phyloP scores from a whole-genome alignment of 768 basidiomycete species.

The Leccinum variicolor region DNA sequence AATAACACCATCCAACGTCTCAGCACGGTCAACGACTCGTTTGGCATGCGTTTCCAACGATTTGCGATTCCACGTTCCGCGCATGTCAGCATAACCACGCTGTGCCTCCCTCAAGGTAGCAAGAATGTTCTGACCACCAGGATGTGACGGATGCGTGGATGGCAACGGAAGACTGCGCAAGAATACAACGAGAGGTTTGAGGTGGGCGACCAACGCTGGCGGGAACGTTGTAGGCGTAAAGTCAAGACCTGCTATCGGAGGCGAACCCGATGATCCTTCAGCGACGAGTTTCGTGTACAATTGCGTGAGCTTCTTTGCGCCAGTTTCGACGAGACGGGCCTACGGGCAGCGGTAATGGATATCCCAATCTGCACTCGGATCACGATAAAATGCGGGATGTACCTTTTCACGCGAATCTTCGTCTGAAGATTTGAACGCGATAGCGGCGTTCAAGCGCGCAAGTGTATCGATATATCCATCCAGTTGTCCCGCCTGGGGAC shows the following conservation, averaged over 20 bases:
- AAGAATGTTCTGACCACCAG: slow-evolving; percentile 62
- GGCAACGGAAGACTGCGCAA: slow-evolving; percentile 73
- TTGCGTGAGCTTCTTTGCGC: slow-evolving; percentile 77
- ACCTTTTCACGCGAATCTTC: slow-evolving; percentile 56
- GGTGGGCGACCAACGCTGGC: slow-evolving; percentile 44
- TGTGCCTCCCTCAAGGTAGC: slow-evolving; percentile 72
- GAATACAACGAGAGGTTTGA: slow-evolving; percentile 64
- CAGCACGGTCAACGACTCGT: slow-evolving; percentile 65
- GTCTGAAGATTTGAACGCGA: slow-evolving; percentile 70
- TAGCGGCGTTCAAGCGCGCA: slow-evolving; percentile 72
- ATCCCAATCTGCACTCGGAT: background rate
- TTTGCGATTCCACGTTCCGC: slow-evolving; percentile 73
- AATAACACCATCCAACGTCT: slow-evolving; percentile 60
- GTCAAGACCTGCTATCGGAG: slow-evolving; percentile 57
- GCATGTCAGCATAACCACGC: slow-evolving; percentile 82
- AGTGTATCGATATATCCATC: slow-evolving; percentile 66
- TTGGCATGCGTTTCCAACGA: slow-evolving; percentile 72
- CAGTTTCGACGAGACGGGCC: slow-evolving; percentile 79
- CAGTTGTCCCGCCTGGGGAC: slow-evolving; percentile 70
- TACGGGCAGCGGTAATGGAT: slow-evolving; percentile 7
- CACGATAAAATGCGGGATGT: background rate
- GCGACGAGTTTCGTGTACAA: slow-evolving; percentile 87
- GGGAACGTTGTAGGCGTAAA: slow-evolving; percentile 56
- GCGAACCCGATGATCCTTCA: slow-evolving; percentile 76
- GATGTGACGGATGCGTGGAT: slow-evolving; percentile 79